phyloP scores from a whole-genome alignment of 768 basidiomycete genomes.

The Tylopilus cervinicoccineus region DNA sequence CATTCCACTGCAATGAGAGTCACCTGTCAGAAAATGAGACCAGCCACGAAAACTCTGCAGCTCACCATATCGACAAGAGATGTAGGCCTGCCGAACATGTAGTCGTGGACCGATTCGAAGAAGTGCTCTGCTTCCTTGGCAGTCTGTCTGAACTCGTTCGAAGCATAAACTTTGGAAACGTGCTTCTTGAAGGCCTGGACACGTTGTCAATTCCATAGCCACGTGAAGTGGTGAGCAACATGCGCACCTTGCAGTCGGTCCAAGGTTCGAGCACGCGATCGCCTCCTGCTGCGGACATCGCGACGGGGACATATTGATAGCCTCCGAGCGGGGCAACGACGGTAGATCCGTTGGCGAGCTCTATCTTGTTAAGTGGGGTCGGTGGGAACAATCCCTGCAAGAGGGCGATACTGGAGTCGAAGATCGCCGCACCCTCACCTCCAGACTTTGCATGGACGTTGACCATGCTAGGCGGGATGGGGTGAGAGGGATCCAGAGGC shows the following conservation, averaged over 20 bases:
- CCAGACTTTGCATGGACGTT: conserved; percentile 78
- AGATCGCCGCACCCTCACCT: conserved; percentile 75
- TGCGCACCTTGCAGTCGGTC: conserved; percentile 54
- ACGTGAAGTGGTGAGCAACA: conserved; percentile 35
- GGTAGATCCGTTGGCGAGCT: conserved; percentile 71
- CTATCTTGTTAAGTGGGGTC: conserved; percentile 59
- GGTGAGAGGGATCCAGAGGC: conserved; percentile 46
- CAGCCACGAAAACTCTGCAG: conserved; percentile 6
- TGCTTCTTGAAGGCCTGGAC: conserved; percentile 62
- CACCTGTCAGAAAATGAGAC: conserved; percentile 11
- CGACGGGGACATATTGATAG: conserved; percentile 86
- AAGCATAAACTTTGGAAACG: conserved; percentile 56
- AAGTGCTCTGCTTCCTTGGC: conserved; percentile 56
- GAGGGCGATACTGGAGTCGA: conserved; percentile 79
- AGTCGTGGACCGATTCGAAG: conserved; percentile 61
- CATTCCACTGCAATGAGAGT: conserved; percentile 60
- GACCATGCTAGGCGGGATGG: conserved; percentile 67
- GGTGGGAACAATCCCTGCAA: conserved; percentile 85
- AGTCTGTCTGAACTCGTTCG: conserved; percentile 59
- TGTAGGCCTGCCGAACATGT: conserved; percentile 61
- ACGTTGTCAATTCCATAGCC: conserved; percentile 14
- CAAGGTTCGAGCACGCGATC: conserved; percentile 80
- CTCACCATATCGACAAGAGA: conserved; percentile 63
- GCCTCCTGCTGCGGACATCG: conserved; percentile 41
- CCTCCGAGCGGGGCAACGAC: conserved; percentile 75